Evolutionary conservation across 2,329 filamentous ascomycete genomes (phyloP).

Genomic region (Xylariales sp.): DNA sequence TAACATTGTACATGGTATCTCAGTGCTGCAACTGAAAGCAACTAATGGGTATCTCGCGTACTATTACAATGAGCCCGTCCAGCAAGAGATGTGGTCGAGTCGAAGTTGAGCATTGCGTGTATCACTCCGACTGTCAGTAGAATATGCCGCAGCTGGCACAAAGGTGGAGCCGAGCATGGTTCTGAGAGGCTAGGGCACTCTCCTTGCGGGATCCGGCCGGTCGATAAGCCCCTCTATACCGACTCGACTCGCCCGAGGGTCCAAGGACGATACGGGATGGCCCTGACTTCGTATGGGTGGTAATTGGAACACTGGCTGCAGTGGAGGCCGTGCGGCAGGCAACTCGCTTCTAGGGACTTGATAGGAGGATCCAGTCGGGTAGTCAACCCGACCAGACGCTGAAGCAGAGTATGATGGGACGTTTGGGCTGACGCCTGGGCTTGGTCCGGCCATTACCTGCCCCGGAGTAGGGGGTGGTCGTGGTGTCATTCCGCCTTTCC

Average conservation of each 20-base stretch:
- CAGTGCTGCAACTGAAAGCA: constrained; percentile 21
- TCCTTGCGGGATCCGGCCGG: constrained; percentile 40
- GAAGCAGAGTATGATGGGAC: constrained; percentile 43
- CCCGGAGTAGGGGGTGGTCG: constrained; percentile 26
- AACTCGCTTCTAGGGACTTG: constrained; percentile 51
- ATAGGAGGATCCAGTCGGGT: constrained; percentile 39
- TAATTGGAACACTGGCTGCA: constrained; percentile 33
- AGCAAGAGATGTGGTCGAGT: not conserved
- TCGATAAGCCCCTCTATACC: constrained; percentile 61
- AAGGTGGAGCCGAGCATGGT: too few relatives aligned
- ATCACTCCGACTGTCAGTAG: not conserved
- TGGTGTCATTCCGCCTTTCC: constrained; percentile 27
- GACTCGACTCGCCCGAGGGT: constrained; percentile 43
- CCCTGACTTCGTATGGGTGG: constrained; percentile 35
- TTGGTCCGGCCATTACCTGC: constrained; percentile 28
- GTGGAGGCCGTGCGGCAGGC: constrained; percentile 23
- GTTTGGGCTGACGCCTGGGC: constrained; percentile 34
- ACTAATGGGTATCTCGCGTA: constrained; percentile 21
- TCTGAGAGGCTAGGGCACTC: too few relatives aligned
- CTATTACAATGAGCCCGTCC: constrained; percentile 14
- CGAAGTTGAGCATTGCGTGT: not conserved
- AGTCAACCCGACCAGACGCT: constrained; percentile 45
- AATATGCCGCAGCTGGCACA: too few relatives aligned
- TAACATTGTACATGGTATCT: constrained; percentile 31
- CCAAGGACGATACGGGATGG: constrained; percentile 19